Evolutionary conservation across 2,329 filamentous ascomycete genomes (phyloP).

Genomic region (Ophiostoma pallidulum): DNA sequence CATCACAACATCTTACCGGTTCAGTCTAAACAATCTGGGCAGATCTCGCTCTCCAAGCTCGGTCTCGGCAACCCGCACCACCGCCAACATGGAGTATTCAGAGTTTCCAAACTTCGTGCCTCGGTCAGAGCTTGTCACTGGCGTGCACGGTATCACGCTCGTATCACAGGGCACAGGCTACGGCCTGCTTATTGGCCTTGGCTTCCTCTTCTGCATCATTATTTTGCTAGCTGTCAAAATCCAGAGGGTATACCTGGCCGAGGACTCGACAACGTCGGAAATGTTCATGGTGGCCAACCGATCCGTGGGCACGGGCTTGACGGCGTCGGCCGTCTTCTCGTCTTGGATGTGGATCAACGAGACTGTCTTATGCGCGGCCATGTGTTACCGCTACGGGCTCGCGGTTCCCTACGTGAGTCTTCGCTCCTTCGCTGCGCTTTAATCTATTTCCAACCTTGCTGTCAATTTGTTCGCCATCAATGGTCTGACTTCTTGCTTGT

Average conservation of each 20-base stretch:
- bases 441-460: neutral
- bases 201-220: constrained; percentile 31
- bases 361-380: constrained; percentile 28
- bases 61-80: too few relatives aligned
- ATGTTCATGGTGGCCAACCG: constrained; percentile 32
- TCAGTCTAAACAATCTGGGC: too few relatives aligned
- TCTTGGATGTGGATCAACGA: constrained; percentile 36
- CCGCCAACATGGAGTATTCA: too few relatives aligned
- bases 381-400: constrained; percentile 23
- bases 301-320: constrained; percentile 23
- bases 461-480: too few relatives aligned
- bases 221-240: constrained; percentile 33
- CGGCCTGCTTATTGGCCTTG: constrained; percentile 32
- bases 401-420: constrained; percentile 19
- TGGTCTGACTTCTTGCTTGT: constrained; percentile 26
- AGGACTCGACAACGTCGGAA: constrained; percentile 34
- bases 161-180: constrained; percentile 14
- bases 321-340: constrained; percentile 25
- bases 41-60: too few relatives aligned
- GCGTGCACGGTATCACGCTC: constrained; percentile 8
- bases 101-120: too few relatives aligned
- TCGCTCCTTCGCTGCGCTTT: constrained; percentile 38
- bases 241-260: constrained; percentile 32
- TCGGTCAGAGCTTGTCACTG: neutral
- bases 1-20: too few relatives aligned